Evolutionary conservation across 1,284 basidiomycete species (phyloP), one percentile per base, ranked within the genome.

Genomic region (Apiotrichum domesticum): DNA sequence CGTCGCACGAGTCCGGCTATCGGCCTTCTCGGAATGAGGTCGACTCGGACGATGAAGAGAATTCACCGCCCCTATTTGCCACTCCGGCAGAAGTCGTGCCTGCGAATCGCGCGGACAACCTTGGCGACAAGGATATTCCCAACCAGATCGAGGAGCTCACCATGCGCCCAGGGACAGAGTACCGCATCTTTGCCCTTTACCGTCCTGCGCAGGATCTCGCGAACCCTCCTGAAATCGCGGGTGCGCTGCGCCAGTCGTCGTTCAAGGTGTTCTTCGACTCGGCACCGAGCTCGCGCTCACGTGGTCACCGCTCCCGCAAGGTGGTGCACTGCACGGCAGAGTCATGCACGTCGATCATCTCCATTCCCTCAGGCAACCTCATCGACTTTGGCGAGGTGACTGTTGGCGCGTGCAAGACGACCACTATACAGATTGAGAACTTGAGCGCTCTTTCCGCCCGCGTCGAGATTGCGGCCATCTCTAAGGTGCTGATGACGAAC

Each of bases 301-400:
- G 62, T 9, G 52, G 59, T 0, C 40, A 54, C 0, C 56, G 58
- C 8, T 55, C 61, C 14, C 53, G 58, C 37, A 59, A 63, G 52
- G 56, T 56, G 13, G 40, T 63, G 10, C 66, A 71, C 52, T 79
- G 78, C 58, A 65, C 70, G 29, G 72, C 76, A 51, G 67, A 78
- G 50, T 78, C 77, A 3, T 80, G 79, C 64, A 79, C 79, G 10
- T 79, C 79, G 2, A 72, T 79, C 59, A 78, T 80, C 63, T 37
- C 56, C 4, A 70, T 80, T 46, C 50, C 77, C 59, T 61, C 75
- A 50, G 70, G 69, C 8, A 58, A 57, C 49, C 53, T 68, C 49
- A 73, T 80, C 54, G 79, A 80, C 61, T 78, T 80, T 58, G 79
- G 79, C 6, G 70, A 79, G 58, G 78, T 79, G n/a, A 78, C 78